Evolutionary conservation across 805 yeast genomes (phyloP).

Genomic region (Yamadazyma takamatsuzukensis): DNA sequence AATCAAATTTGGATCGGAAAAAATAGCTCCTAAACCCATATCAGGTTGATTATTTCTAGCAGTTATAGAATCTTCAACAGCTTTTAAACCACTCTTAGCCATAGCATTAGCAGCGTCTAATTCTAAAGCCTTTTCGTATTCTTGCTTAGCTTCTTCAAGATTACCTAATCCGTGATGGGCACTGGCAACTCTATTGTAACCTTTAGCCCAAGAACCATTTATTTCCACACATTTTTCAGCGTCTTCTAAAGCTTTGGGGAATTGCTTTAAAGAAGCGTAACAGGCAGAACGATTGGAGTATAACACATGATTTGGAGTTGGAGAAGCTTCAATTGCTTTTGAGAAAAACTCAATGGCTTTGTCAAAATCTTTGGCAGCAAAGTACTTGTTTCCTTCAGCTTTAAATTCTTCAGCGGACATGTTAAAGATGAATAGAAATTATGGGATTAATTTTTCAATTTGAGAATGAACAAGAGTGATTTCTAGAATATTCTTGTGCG

Average conservation of each 20-base stretch:
- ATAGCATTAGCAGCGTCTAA: constrained; percentile 78
- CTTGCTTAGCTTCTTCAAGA: constrained; percentile 65
- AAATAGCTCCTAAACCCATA: constrained; percentile 72
- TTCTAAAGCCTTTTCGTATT: constrained; percentile 76
- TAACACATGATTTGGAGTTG: constrained; percentile 84
- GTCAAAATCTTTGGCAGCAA: constrained; percentile 78
- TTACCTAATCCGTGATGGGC: constrained; percentile 87
- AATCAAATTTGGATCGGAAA: constrained; percentile 76
- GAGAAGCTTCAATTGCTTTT: constrained; percentile 81
- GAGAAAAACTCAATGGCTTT: constrained; percentile 79
- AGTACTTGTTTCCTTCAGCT: constrained; percentile 91
- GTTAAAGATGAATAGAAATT: too few relatives aligned
- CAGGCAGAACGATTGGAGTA: constrained; percentile 93
- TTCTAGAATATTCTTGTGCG: constrained; percentile 7
- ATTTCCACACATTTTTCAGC: constrained; percentile 80
- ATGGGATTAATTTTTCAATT: too few relatives aligned
- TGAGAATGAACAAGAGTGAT: too few relatives aligned
- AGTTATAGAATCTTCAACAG: constrained; percentile 60
- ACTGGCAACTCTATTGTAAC: constrained; percentile 89
- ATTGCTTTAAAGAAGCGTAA: constrained; percentile 75
- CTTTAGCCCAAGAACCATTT: constrained; percentile 91
- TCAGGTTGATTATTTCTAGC: constrained; percentile 58
- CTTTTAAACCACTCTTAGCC: constrained; percentile 77
- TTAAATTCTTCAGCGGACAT: constrained; percentile 70
- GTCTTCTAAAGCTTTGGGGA: constrained; percentile 71